Evolutionary conservation across 2,329 filamentous ascomycete species (phyloP), one percentile per base, ranked within the genome.

Genomic region (Cryphonectria carpinicola): DNA sequence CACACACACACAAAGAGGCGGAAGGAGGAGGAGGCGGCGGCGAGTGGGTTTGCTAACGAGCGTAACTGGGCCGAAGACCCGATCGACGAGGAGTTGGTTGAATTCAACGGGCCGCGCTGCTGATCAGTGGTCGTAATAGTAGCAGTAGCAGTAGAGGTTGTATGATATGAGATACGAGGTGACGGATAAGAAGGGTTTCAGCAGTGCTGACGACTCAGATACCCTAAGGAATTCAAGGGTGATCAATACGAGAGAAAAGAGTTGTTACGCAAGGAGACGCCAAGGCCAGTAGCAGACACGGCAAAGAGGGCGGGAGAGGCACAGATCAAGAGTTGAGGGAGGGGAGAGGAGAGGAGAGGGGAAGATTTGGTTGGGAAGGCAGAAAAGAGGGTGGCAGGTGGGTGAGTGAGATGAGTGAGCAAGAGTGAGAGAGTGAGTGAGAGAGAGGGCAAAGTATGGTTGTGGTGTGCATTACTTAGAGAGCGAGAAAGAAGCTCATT

Each of bases 1-100:
- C 22, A 49, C n/a, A 28, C 28, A 28, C 22, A 49, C n/a, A 39
- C 49, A 32, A 39, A 39, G 39, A 65, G 68, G 14, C 49, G 39
- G 65, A 67, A n/a, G 43, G 43, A 46, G 69, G 69, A 52, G 68
- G 71, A 54, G 22, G 66, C 46, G 54, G 69, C 65, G 46, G 19
- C 22, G 46, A 49, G 17, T 49, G 35, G 52, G n/a, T 5, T 37
- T 65, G 67, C 17, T 78, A 86, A 85, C 85, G 85, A 88, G 79
- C 78, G 86, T 79, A 87, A 88, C 82, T 78, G 85, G 85, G 79
- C 87, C 84, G 73, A 77, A 87, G 82, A 84, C 84, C 85, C 84
- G 65, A 49, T n/a, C 28, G 46, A 54, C 2, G 63, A 35, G 13
- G 13, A 13, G n/a, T 25, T 28, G 58, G 70, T n/a, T 49, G 46